A percentile compares a stretch with the other conserved stretches of the same genome.
These are phyloP conservation scores for Elsinoe fawcettii DNA, from an alignment of 2,329 filamentous ascomycete species.

Conservation along the genomic window DNA sequence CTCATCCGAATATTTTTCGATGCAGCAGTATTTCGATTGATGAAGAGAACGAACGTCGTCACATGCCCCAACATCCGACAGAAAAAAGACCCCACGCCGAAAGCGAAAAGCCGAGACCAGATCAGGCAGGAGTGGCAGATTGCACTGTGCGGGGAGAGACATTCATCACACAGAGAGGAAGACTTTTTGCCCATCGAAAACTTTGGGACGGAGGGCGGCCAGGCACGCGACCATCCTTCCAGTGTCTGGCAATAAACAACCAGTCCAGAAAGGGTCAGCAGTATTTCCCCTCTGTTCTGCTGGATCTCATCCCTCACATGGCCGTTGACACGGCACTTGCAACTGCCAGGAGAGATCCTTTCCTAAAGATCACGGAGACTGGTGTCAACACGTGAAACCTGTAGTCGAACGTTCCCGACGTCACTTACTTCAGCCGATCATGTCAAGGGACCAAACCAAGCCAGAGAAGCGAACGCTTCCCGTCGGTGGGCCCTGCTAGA, in stretches of 20 bases:
- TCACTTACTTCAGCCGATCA: no score
- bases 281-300: background rate
- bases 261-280: background rate
- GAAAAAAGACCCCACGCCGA: background rate
- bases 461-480: no score
- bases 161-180: background rate
- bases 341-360: background rate
- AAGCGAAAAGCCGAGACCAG: conserved; percentile 1
- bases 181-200: background rate
- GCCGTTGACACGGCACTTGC: conserved; percentile 1
- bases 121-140: conserved; percentile 4
- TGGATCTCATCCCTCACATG: background rate
- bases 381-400: no score
- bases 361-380: background rate
- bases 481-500: conserved; percentile 1
- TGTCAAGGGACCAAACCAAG: background rate
- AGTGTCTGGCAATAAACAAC: background rate
- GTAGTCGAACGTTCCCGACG: no score
- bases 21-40: background rate
- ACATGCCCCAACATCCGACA: background rate
- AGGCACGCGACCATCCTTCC: conserved; percentile 4
- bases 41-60: background rate
- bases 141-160: background rate
- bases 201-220: background rate
- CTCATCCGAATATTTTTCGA: background rate